phyloP scores from a whole-genome alignment of 2,329 filamentous ascomycete species.

The Venturia asperata region DNA sequence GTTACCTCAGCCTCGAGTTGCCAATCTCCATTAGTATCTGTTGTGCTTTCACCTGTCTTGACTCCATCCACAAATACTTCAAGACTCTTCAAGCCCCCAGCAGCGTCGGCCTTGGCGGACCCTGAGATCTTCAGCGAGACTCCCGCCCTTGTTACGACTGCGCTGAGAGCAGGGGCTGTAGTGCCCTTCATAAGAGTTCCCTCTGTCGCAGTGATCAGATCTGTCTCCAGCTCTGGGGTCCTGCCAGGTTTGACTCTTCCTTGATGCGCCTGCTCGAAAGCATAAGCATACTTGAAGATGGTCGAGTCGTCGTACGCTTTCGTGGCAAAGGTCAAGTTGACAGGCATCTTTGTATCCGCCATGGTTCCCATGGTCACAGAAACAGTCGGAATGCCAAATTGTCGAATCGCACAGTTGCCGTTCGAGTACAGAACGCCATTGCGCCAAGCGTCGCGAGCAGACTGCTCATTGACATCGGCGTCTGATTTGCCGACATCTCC shows the following conservation, averaged over 20 bases:
- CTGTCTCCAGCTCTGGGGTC: slow-evolving; percentile 25
- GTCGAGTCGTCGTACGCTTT: slow-evolving; percentile 39
- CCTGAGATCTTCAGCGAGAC: background rate
- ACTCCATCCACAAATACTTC: slow-evolving; percentile 6
- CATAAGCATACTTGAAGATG: slow-evolving; percentile 23
- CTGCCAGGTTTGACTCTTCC: slow-evolving; percentile 24
- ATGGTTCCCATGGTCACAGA: slow-evolving; percentile 45
- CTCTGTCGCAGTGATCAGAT: slow-evolving; percentile 17
- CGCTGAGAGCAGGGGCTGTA: background rate
- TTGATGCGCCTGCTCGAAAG: slow-evolving; percentile 26
- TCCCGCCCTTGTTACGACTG: background rate
- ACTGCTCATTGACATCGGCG: slow-evolving; percentile 30
- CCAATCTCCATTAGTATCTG: background rate
- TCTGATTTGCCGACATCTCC: slow-evolving; percentile 43
- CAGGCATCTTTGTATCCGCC: slow-evolving; percentile 40
- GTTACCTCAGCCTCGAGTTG: background rate
- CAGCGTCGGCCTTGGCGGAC: background rate
- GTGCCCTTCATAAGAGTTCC: background rate
- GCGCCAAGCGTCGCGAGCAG: slow-evolving; percentile 32
- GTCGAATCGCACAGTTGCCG: slow-evolving; percentile 43
- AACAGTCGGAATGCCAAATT: slow-evolving; percentile 46
- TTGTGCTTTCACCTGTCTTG: background rate
- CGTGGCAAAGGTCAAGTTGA: slow-evolving; percentile 43
- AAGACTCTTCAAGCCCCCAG: background rate
- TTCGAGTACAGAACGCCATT: slow-evolving; percentile 47